Evolutionary conservation across 164 flowering plant genomes (phyloP), one percentile per base, ranked within the genome.

Genomic region (Paratinospora sagittata): DNA sequence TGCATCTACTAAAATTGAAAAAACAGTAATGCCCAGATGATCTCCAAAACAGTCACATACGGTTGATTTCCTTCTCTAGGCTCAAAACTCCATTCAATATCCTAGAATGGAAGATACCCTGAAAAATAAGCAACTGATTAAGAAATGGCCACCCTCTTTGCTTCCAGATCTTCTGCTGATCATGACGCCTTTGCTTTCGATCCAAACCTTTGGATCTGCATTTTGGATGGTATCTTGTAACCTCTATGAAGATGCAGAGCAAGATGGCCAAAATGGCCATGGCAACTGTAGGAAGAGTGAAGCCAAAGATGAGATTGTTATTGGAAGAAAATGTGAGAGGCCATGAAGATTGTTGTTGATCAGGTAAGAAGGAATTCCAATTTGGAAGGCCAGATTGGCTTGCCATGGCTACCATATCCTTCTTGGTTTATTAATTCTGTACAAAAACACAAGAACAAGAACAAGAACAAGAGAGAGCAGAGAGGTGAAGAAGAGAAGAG

Each of bases 221-320:
- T 41, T 14, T 27, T 11, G 71, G n/a, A n/a, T n/a, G 61, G 30
- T 55, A 41, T 57, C 55, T 55, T 3, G 8, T 72, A 8, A 55
- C 26, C 33, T 72, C 75, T 16, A 72, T 10, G 63, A 66, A 33
- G 26, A 66, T 55, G 27, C 75, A 72, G 2, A 72, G 70, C 6
- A 65, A 63, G 65, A 72, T 49, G 21, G 70, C 63, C 11, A 72
- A 21, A 37, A 37, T 57, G 9, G 39, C 27, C 39, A 72, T 4
- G 30, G 70, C 70, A 24, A 66, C 27, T 3, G 75, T 72, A 4
- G 75, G 75, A 43, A 33, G 23, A 9, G 75, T 72, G 34, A 65
- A 66, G 23, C 75, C 75, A 21, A 72, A 72, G 36, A 65, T 65
- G 62, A 72, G 74, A 4, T 70, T 61, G 1, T 37, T 64, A 16